Evolutionary conservation across 441 rosid species (phyloP), one percentile per base, ranked within the genome.

Genomic region (Aleurites moluccanus): DNA sequence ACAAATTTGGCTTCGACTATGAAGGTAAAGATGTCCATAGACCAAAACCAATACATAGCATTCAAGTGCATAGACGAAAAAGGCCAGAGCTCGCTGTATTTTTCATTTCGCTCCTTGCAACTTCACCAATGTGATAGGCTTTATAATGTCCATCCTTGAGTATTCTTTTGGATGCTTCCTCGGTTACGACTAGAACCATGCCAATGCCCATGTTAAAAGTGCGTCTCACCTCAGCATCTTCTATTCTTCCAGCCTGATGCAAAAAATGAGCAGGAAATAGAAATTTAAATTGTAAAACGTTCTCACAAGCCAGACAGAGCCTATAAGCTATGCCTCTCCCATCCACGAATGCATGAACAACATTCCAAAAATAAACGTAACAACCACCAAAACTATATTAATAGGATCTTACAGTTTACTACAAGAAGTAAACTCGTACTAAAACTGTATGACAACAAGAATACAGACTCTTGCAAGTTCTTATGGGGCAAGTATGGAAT

Each of bases 201-300:
- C 97, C 98, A 44, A 93, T 88, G 23, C 98, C 99, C 92, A 91
- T 80, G 81, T 95, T 93, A 74, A 93, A 95, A 20, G 98, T 93
- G 65, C 97, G 88, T 65, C 88, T 85, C 99, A 95, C 93, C 88
- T 91, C 99, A 33, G 83, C 81, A 59, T 91, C 93, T 80, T 89
- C 96, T 70, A 93, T 88, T 16, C 65, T 82, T 75, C 97, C 99
- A 57, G 83, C 86, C 98, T 92, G 78, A 56, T 56, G 13, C 8
- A 64, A 33, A 49, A 70, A 74, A 62, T 44, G 45, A 59, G 27
- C 21, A 21, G 3, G 40, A 16, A 67, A 27, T 25, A 20, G 52
- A 18, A 16, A 1, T 28, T 27, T 49, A 27, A 3, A n/a, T 21
- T 1, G 10, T 10, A 35, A 30, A n/a, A 23, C 38, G 6, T 55